Evolutionary conservation across 192 early-diverging fungal species (phyloP).

Genomic region (Podila horticola): DNA sequence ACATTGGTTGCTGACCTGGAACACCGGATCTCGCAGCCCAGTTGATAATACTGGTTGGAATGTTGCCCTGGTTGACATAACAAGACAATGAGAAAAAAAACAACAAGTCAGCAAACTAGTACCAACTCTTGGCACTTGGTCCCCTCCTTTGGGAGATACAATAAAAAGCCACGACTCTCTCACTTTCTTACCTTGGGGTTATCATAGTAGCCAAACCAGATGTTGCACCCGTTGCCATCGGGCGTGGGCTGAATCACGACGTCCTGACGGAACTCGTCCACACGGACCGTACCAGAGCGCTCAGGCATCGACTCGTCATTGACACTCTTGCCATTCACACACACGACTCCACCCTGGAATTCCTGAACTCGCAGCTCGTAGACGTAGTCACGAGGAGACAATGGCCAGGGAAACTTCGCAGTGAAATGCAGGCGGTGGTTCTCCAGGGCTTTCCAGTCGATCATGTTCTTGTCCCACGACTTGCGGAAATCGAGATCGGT

Average conservation of each 20-base stretch:
- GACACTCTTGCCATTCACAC: conserved; percentile 39
- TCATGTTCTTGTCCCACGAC: conserved; percentile 61
- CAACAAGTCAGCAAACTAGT: too few relatives aligned
- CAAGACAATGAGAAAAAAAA: not conserved
- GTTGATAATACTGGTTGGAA: conserved; percentile 38
- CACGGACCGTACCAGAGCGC: conserved; percentile 49
- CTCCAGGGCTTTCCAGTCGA: conserved; percentile 42
- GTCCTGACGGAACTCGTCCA: conserved; percentile 60
- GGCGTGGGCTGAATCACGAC: conserved; percentile 51
- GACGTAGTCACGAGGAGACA: conserved; percentile 58
- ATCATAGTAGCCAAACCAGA: conserved; percentile 60
- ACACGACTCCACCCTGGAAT: conserved; percentile 18
- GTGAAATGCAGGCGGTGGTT: conserved; percentile 44
- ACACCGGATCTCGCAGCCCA: conserved; percentile 41
- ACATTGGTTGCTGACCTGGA: conserved; percentile 16
- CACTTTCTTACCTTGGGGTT: conserved; percentile 54
- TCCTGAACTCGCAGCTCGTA: conserved; percentile 52
- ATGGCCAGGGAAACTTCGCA: conserved; percentile 60
- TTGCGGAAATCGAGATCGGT: conserved; percentile 59
- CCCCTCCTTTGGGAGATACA: not conserved
- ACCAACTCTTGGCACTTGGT: not conserved
- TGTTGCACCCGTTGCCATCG: conserved; percentile 50
- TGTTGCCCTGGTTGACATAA: conserved; percentile 24
- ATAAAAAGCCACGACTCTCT: not conserved
- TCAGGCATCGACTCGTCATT: conserved; percentile 24